Conservation (phyloP, 2,329 filamentous ascomycete species). For the Colletotrichum destructivum region DNA sequence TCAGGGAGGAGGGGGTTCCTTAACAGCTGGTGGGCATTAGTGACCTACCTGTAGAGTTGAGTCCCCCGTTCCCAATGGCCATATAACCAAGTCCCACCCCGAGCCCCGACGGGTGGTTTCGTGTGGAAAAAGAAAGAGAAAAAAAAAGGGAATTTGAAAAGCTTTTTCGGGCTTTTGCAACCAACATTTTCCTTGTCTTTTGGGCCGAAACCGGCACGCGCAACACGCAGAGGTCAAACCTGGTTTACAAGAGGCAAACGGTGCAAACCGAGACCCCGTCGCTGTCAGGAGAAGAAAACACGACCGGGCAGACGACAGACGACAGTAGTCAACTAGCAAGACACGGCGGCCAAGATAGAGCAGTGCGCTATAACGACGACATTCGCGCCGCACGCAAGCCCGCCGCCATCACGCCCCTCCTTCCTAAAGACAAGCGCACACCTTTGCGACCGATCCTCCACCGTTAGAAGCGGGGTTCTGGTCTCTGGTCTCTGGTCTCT, state of each 20-base stretch:
- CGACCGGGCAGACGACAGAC: conserved; percentile 5
- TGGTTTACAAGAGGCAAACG: background rate
- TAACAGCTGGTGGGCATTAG: conserved; percentile 24
- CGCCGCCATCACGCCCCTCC: conserved; percentile 22
- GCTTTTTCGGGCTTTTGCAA: conserved; percentile 24
- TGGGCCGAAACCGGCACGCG: background rate
- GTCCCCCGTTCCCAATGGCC: conserved; percentile 18
- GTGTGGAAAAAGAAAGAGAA: background rate
- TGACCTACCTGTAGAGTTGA: conserved; percentile 33
- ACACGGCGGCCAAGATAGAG: conserved; percentile 24
- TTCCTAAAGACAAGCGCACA: background rate
- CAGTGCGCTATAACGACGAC: conserved; percentile 1
- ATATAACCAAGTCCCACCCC: conserved; percentile 40
- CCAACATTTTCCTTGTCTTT: background rate
- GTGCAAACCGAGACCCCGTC: conserved; percentile 4
- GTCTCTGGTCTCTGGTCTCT: background rate
- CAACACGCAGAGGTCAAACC: background rate
- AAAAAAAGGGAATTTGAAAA: conserved; percentile 14
- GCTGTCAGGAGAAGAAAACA: conserved; percentile 8
- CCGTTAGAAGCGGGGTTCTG: conserved; percentile 28
- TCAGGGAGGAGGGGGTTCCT: conserved; percentile 9
- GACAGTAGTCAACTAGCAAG: no score
- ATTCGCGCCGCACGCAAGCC: conserved; percentile 23
- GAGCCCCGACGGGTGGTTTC: background rate
- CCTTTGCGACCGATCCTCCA: conserved; percentile 24